phyloP scores from a whole-genome alignment of 768 basidiomycete species.

The Mycena crocata region DNA sequence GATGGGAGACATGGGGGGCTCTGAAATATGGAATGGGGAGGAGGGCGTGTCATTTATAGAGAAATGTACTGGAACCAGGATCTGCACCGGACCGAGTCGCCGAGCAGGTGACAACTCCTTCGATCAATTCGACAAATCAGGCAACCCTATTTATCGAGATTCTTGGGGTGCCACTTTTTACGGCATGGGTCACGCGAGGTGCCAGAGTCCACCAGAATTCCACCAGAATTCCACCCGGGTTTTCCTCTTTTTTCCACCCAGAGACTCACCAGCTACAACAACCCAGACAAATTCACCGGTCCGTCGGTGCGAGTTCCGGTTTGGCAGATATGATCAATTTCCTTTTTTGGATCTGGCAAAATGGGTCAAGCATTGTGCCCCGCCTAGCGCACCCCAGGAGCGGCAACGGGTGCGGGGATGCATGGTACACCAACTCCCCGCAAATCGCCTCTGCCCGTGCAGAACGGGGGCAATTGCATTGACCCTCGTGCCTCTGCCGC shows the following conservation, averaged over 20 bases:
- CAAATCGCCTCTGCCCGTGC: background rate
- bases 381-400: no score
- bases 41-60: conserved; percentile 35
- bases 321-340: conserved; percentile 8
- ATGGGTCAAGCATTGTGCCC: no score
- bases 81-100: conserved; percentile 22
- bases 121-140: conserved; percentile 17
- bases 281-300: conserved; percentile 7
- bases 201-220: conserved; percentile 7
- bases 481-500: conserved; percentile 22
- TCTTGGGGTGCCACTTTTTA: background rate
- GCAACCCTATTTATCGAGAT: conserved; percentile 11
- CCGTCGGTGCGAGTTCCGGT: conserved; percentile 26
- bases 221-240: background rate
- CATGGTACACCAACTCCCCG: background rate
- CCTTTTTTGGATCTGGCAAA: conserved; percentile 15
- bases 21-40: conserved; percentile 33
- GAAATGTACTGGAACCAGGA: background rate
- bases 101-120: conserved; percentile 21
- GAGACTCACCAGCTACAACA: background rate
- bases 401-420: background rate
- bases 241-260: background rate
- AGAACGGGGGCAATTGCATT: conserved; percentile 14
- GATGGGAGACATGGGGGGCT: conserved; percentile 49
- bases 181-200: conserved; percentile 18